These are phyloP conservation scores for Protoeuglena noctilucae DNA, from an alignment of 139 green algal species.

Conservation along the genomic window DNA sequence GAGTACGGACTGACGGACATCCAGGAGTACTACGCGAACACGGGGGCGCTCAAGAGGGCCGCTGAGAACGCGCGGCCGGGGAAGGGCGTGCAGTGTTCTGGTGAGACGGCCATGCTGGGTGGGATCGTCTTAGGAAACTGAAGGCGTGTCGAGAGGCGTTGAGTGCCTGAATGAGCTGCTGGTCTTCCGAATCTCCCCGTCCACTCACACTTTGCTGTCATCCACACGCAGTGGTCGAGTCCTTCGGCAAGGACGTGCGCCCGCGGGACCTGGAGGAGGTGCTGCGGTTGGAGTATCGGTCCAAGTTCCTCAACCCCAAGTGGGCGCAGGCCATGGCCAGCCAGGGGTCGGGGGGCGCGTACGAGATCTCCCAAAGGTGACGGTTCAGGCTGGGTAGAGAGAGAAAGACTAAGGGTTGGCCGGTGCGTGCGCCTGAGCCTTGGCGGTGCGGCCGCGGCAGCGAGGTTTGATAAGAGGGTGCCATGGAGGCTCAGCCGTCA, in stretches of 20 bases:
- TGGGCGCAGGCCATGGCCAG: slow-evolving; percentile 28
- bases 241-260: slow-evolving; percentile 47
- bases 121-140: too few species aligned
- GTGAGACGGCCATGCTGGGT: too few species aligned
- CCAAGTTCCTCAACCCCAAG: slow-evolving; percentile 91
- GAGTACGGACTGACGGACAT: slow-evolving; percentile 98
- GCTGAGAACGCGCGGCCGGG: slow-evolving; percentile 42
- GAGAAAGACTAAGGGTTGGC: too few species aligned
- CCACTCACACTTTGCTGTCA: too few species aligned
- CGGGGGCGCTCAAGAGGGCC: slow-evolving; percentile 65
- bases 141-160: too few species aligned
- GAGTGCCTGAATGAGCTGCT: too few species aligned
- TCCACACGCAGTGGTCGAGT: slow-evolving; percentile 73
- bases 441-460: too few species aligned
- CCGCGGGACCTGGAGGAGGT: slow-evolving; percentile 76
- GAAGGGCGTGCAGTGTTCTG: slow-evolving; percentile 4
- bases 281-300: slow-evolving; percentile 86
- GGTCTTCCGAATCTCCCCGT: too few species aligned
- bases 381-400: too few species aligned
- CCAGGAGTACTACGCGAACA: slow-evolving; percentile 90
- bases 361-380: slow-evolving; percentile 78
- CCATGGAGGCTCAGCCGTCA: too few species aligned
- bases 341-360: slow-evolving; percentile 83
- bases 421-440: too few species aligned
- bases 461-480: too few species aligned